A percentile compares a stretch with the other conserved stretches of the same genome.
phyloP scores from a whole-genome alignment of 257 asterid genomes.

The Penstemon davidsonii region DNA sequence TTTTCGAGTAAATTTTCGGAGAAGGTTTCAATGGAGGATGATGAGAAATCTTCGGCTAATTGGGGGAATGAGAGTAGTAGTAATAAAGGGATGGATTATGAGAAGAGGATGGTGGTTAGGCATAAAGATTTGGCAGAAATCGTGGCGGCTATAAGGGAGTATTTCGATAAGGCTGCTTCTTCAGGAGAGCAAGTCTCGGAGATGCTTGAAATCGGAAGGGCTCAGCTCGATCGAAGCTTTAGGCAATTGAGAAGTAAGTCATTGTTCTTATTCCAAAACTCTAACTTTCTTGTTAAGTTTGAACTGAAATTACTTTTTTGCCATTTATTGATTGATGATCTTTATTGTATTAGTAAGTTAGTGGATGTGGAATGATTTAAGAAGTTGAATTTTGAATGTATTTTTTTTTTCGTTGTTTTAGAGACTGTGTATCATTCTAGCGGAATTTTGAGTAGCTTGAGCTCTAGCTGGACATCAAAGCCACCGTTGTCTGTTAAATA shows the following conservation, averaged over 20 bases:
- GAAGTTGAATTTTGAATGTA: background rate
- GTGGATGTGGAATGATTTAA: background rate
- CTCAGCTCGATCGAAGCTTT: conserved; percentile 88
- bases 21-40: conserved; percentile 54
- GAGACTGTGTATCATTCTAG: conserved; percentile 96
- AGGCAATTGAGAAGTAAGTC: conserved; percentile 80
- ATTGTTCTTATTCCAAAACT: background rate
- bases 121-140: conserved; percentile 89
- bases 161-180: conserved; percentile 83
- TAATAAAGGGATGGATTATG: conserved; percentile 49
- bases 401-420: conserved; percentile 37
- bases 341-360: background rate
- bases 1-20: conserved; percentile 48
- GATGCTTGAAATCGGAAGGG: conserved; percentile 89
- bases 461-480: conserved; percentile 95
- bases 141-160: conserved; percentile 76
- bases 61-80: conserved; percentile 67
- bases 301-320: background rate
- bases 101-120: conserved; percentile 75
- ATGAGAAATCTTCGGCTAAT: conserved; percentile 63
- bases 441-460: conserved; percentile 88
- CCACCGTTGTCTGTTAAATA: conserved; percentile 95
- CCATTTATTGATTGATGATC: background rate
- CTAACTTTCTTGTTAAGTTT: background rate
- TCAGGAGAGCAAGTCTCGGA: conserved; percentile 91